Evolutionary conservation across 1,284 basidiomycete species (phyloP).

Genomic region (Naganishia sp.): DNA sequence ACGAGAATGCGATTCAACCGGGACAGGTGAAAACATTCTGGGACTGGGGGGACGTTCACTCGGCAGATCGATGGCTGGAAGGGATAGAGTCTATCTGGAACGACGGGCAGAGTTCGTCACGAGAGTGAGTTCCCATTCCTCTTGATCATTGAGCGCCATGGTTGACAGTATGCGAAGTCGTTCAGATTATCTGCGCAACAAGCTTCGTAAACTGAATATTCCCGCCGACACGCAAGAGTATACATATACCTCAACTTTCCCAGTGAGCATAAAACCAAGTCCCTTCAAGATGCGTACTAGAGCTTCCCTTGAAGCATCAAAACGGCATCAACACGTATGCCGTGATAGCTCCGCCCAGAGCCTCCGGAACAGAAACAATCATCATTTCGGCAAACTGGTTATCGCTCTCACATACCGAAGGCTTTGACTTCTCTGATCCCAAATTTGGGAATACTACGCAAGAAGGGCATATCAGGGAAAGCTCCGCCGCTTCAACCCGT

Average conservation of each 20-base stretch:
- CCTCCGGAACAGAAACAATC: conserved; percentile 86
- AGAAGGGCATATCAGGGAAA: not conserved
- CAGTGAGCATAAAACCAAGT: not conserved
- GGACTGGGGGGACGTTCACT: conserved; percentile 82
- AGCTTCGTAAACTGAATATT: conserved; percentile 71
- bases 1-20: conserved; percentile 91
- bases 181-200: conserved; percentile 60
- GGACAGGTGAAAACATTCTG: conserved; percentile 83
- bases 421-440: not conserved
- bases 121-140: conserved; percentile 61
- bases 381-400: conserved; percentile 86
- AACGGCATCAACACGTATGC: conserved; percentile 80
- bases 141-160: not conserved
- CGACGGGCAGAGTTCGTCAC: conserved; percentile 65
- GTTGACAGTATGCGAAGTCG: conserved; percentile 57
- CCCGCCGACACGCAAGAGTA: conserved; percentile 58
- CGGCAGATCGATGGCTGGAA: conserved; percentile 73
- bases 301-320: conserved; percentile 48
- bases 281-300: not conserved
- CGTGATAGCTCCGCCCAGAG: conserved; percentile 75
- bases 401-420: conserved; percentile 55
- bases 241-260: conserved; percentile 32
- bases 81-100: conserved; percentile 64
- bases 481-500: not conserved
- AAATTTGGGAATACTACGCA: not conserved